Evolutionary conservation across 2,329 filamentous ascomycete genomes (phyloP).

Genomic region (Thelonectria discophora): DNA sequence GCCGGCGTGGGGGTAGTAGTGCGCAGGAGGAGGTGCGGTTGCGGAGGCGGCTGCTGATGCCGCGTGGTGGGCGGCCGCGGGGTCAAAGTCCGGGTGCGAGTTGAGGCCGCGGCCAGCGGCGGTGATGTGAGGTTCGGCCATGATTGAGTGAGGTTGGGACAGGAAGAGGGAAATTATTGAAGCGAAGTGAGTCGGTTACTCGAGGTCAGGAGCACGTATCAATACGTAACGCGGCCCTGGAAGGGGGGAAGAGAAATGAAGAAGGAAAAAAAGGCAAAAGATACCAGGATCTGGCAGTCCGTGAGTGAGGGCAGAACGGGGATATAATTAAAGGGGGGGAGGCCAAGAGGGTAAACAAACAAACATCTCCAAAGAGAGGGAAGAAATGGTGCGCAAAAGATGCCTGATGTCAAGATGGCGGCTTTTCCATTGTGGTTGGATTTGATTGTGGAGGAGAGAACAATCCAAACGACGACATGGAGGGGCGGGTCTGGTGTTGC

Average conservation of each 20-base stretch:
- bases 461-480: conserved; percentile 36
- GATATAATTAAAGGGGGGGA: not conserved
- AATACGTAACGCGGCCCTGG: not conserved
- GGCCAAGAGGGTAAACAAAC: conserved; percentile 1
- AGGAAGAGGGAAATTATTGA: conserved; percentile 13
- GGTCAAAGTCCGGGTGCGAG: conserved; percentile 32
- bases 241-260: not conserved
- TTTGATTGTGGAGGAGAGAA: conserved; percentile 42
- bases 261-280: not conserved
- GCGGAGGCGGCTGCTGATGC: conserved; percentile 22
- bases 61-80: conserved; percentile 32
- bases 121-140: conserved; percentile 26
- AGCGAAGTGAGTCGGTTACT: not conserved
- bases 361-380: not conserved
- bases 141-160: conserved; percentile 22
- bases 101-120: conserved; percentile 15
- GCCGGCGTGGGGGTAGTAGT: conserved; percentile 11
- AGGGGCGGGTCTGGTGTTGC: not conserved
- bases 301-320: conserved; percentile 3
- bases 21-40: too few relatives aligned
- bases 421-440: conserved; percentile 35
- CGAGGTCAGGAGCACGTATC: too few relatives aligned
- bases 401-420: conserved; percentile 9
- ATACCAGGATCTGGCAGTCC: not conserved
- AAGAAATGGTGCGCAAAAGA: not conserved